phyloP scores from a whole-genome alignment of 106 monocot species.

The Dendrobium officinale region DNA sequence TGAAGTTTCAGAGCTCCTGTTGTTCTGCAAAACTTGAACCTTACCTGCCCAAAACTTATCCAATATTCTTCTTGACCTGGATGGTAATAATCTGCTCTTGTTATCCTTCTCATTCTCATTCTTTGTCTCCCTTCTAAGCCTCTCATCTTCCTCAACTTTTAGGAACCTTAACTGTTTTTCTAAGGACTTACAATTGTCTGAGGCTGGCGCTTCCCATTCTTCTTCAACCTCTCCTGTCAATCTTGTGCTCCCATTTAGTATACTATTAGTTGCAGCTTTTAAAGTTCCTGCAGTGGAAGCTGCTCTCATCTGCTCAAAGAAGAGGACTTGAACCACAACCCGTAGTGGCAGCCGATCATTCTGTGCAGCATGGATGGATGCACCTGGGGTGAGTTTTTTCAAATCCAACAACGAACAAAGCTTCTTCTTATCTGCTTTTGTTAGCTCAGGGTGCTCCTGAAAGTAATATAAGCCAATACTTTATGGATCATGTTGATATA shows the following conservation, averaged over 20 bases:
- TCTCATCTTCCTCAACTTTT: slow-evolving; percentile 19
- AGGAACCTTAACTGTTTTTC: slow-evolving; percentile 30
- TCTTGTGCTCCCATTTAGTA: slow-evolving; percentile 12
- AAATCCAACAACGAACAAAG: slow-evolving; percentile 61
- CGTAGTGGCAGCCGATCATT: slow-evolving; percentile 77
- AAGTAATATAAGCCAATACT: background rate
- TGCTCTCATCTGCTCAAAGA: slow-evolving; percentile 61
- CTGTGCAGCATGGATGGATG: slow-evolving; percentile 61
- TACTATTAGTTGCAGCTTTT: background rate
- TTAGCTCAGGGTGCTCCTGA: slow-evolving; percentile 60
- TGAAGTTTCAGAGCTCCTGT: slow-evolving; percentile 54
- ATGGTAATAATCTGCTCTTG: slow-evolving; percentile 30
- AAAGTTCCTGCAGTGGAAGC: background rate
- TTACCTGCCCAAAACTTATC: slow-evolving; percentile 73
- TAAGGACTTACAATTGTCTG: slow-evolving; percentile 18
- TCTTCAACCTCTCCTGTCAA: slow-evolving; percentile 22
- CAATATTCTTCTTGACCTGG: slow-evolving; percentile 71
- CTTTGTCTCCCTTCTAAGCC: slow-evolving; percentile 8
- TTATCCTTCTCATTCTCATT: slow-evolving; percentile 16
- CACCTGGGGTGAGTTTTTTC: slow-evolving; percentile 55
- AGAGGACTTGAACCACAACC: slow-evolving; percentile 70
- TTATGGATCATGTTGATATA: background rate
- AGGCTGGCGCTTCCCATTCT: slow-evolving; percentile 16
- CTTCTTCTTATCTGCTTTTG: slow-evolving; percentile 65
- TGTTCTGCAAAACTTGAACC: slow-evolving; percentile 25